These are phyloP conservation scores for Solanum tarijense DNA, from an alignment of 257 asterid genomes.

Conservation along the genomic window DNA sequence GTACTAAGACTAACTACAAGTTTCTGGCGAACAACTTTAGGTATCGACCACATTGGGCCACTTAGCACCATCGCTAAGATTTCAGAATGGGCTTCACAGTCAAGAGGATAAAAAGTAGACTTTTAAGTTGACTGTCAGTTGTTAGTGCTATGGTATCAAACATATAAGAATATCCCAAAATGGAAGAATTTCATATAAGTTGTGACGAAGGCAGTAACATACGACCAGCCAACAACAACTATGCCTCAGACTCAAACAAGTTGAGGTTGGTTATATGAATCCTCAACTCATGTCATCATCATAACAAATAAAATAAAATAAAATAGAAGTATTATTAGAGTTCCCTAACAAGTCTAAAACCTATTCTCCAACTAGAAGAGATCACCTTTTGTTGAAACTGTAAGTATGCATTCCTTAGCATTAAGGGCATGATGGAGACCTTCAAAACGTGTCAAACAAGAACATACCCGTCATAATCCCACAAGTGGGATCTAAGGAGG, in stretches of 20 bases:
- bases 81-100: neutral
- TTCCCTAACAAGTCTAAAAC: neutral
- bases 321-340: neutral
- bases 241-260: neutral
- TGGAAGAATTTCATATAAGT: neutral
- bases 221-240: neutral
- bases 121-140: neutral
- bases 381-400: neutral
- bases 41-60: neutral
- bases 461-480: neutral
- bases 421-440: neutral
- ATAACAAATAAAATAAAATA: neutral
- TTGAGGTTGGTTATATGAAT: neutral
- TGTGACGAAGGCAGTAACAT: neutral
- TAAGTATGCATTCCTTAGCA: neutral
- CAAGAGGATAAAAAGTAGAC: neutral
- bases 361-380: neutral
- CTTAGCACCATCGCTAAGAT: neutral
- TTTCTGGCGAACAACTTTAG: neutral
- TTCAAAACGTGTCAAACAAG: neutral
- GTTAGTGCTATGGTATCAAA: neutral
- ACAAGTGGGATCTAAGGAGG: neutral
- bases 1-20: neutral
- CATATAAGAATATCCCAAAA: neutral
- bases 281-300: neutral